phyloP scores from a whole-genome alignment of 1,284 basidiomycete species.

The Boletus semigastroideus region DNA sequence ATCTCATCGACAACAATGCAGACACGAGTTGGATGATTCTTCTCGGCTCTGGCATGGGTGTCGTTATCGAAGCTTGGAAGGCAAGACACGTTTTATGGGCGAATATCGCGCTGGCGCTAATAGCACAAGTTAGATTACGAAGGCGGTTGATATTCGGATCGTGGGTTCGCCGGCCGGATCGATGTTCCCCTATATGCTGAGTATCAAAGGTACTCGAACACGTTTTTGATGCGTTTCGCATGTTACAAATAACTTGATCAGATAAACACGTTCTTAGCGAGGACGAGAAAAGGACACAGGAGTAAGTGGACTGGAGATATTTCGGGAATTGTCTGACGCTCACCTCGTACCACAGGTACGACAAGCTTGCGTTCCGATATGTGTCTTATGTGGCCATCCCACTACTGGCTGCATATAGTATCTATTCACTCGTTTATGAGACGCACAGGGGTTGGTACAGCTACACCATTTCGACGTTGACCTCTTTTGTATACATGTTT shows the following conservation, averaged over 20 bases:
- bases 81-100: conserved; percentile 37
- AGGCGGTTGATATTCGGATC: conserved; percentile 84
- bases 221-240: conserved; percentile 13
- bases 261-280: conserved; percentile 93
- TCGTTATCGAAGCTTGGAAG: conserved; percentile 97
- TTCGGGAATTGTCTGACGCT: conserved; percentile 21
- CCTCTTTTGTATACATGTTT: conserved; percentile 93
- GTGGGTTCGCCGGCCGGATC: conserved; percentile 59
- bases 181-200: conserved; percentile 74
- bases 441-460: conserved; percentile 94
- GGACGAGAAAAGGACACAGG: conserved; percentile 97
- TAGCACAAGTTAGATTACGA: conserved; percentile 58
- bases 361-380: conserved; percentile 86
- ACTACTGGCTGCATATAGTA: conserved; percentile 79
- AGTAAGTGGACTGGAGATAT: conserved; percentile 51
- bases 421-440: conserved; percentile 89
- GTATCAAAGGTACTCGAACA: conserved; percentile 65
- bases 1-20: conserved; percentile 93
- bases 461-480: conserved; percentile 86
- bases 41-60: conserved; percentile 83
- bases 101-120: conserved; percentile 16
- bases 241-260: conserved; percentile 29
- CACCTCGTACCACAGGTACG: conserved; percentile 53
- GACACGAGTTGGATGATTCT: conserved; percentile 98
- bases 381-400: conserved; percentile 89